Base-by-base conservation (phyloP, 1,139 yeast genomes). In the Yamadazyma aaseri region DNA sequence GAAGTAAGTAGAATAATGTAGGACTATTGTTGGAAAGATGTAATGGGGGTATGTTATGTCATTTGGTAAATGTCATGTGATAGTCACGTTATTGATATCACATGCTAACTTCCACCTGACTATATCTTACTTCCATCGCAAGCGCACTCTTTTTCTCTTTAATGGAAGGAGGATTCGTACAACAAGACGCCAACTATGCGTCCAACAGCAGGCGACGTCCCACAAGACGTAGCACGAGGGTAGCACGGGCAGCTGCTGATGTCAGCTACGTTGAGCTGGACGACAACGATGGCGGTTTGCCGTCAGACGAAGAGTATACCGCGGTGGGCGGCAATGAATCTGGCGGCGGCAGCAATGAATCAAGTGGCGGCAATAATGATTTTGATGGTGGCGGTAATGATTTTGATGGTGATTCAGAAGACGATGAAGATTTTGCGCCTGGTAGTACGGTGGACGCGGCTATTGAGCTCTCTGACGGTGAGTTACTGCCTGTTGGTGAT, bases 151-250 rank as follows among this genome's bases (percentile, higher is more conserved):
- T n/a, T n/a, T n/a, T n/a, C n/a, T n/a, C n/a, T n/a, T n/a, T n/a
- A n/a, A 16, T 24, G 17, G 66, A 51, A 4, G 76, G 76, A 3
- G 77, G 77, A 10, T 71, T 71, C 44, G 49, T 72, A 6, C 53
- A 55, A 4, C 59, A 65, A 40, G 76, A 71, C 44, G 60, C 65
- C 4, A 52, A 51, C 16, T 44, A 28, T 31, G 50, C 50, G 15
- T 35, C 49, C 5, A 44, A 39, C 17, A 42, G 37, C 29, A 47
- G 53, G 35, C 41, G 50, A 17, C 48, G 52, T 40, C 24, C 20
- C 14, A 39, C 56, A n/a, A 46, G 47, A 23, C 20, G 33, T 11
- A 16, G 42, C 20, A 22, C 22, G 25, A 46, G 58, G 25, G 29
- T 40, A 13, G 38, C 42, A 10, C 6, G n/a, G n/a, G n/a, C 8